These are phyloP conservation scores for Capronia epimyces DNA, from an alignment of 2,329 filamentous ascomycete species.

Conservation along the genomic window DNA sequence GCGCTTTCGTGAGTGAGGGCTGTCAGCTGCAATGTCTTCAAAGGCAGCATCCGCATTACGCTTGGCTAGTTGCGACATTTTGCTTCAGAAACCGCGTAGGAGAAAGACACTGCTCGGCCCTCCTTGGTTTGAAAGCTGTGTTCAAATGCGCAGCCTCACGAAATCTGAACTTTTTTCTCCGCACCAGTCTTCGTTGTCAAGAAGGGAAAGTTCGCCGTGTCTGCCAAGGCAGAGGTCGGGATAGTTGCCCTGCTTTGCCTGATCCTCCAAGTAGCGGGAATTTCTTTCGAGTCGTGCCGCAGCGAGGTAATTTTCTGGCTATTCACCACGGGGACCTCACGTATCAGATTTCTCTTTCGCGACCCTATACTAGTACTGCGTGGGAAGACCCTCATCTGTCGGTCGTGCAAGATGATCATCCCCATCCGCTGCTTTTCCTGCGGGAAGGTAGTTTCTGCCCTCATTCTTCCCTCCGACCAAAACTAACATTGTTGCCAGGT, in stretches of 20 bases:
- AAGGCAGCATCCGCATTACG: constrained; percentile 23
- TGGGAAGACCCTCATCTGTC: not conserved
- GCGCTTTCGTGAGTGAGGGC: constrained; percentile 9
- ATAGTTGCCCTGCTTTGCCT: not conserved
- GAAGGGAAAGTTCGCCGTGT: constrained; percentile 10
- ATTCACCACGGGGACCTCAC: not conserved
- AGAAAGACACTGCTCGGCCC: not conserved
- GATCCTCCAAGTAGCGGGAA: not conserved
- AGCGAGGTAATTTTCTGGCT: constrained; percentile 4
- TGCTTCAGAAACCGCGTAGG: not conserved
- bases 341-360: not conserved
- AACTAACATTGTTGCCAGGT: constrained; percentile 57
- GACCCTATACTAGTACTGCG: not conserved
- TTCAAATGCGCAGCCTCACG: not conserved
- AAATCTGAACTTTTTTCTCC: constrained; percentile 17
- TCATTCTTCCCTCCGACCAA: constrained; percentile 7
- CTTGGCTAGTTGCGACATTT: constrained; percentile 20
- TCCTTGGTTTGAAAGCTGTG: not conserved
- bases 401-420: constrained; percentile 75
- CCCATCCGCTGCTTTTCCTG: constrained; percentile 98
- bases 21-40: constrained; percentile 4
- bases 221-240: not conserved
- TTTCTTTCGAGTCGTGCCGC: constrained; percentile 1
- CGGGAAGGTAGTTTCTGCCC: constrained; percentile 67
- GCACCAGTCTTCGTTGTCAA: constrained; percentile 7